phyloP scores from a whole-genome alignment of 306 rosid genomes.

The Vigna mungo region DNA sequence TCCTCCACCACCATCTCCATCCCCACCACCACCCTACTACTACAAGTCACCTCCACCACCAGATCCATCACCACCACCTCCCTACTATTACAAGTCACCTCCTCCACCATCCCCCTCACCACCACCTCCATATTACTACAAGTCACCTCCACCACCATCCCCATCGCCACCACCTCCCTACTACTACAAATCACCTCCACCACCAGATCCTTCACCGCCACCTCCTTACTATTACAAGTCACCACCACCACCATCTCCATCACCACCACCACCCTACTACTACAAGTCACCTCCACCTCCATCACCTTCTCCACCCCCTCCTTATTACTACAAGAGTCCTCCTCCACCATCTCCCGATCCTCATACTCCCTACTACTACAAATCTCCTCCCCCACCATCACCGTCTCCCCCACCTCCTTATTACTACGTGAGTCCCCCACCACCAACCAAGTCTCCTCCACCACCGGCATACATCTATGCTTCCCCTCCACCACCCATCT shows the following conservation, averaged over 20 bases:
- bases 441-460: conserved; percentile 20
- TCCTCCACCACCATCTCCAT: not conserved
- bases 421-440: not conserved
- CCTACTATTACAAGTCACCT: not conserved
- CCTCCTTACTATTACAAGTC: conserved; percentile 17
- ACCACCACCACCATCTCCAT: conserved; percentile 7
- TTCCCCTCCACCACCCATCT: conserved; percentile 27
- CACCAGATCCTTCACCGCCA: conserved; percentile 10
- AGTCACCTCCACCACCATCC: not conserved
- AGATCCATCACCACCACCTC: conserved; percentile 4
- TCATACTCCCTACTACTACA: not conserved
- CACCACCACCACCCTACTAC: conserved; percentile 12
- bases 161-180: conserved; percentile 11
- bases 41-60: conserved; percentile 3
- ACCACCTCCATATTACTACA: not conserved
- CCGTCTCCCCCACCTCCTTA: conserved; percentile 10
- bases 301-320: conserved; percentile 7
- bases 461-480: not conserved
- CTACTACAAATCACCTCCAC: conserved; percentile 4
- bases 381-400: not conserved
- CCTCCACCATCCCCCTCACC: conserved; percentile 26
- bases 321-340: conserved; percentile 9
- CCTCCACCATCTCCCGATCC: not conserved
- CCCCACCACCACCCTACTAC: not conserved
- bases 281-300: conserved; percentile 26